A percentile compares a stretch with the other conserved stretches of the same genome.
Evolutionary conservation across 2,329 filamentous ascomycete species (phyloP).

Genomic region (Fusarium sublunatum): DNA sequence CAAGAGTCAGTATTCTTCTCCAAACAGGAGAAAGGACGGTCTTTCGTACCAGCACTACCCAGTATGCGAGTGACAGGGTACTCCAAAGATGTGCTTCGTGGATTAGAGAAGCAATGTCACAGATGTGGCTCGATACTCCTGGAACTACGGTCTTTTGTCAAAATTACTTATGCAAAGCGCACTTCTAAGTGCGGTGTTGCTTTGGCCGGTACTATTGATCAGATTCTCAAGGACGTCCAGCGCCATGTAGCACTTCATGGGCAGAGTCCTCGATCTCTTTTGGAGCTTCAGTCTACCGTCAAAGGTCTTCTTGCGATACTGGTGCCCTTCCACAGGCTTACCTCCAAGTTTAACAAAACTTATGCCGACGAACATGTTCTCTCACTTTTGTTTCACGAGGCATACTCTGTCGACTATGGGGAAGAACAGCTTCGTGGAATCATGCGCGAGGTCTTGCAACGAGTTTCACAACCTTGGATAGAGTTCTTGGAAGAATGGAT

Average conservation of each 20-base stretch:
- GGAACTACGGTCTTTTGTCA: slow-evolving; percentile 60
- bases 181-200: slow-evolving; percentile 62
- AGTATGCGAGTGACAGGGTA: slow-evolving; percentile 67
- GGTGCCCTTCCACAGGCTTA: slow-evolving; percentile 62
- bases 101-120: slow-evolving; percentile 60
- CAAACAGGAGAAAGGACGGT: slow-evolving; percentile 64
- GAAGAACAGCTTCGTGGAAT: slow-evolving; percentile 71
- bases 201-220: slow-evolving; percentile 61
- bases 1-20: slow-evolving; percentile 77
- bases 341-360: slow-evolving; percentile 58
- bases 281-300: slow-evolving; percentile 65
- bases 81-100: slow-evolving; percentile 61
- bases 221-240: slow-evolving; percentile 62
- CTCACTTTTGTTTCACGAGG: slow-evolving; percentile 69
- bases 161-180: slow-evolving; percentile 58
- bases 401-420: slow-evolving; percentile 72
- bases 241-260: slow-evolving; percentile 59
- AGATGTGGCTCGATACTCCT: slow-evolving; percentile 61
- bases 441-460: slow-evolving; percentile 73
- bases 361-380: slow-evolving; percentile 70
- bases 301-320: slow-evolving; percentile 62
- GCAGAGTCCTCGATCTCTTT: slow-evolving; percentile 58
- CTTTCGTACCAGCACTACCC: slow-evolving; percentile 63
- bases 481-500: slow-evolving; percentile 79
- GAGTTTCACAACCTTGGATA: slow-evolving; percentile 74